phyloP scores from a whole-genome alignment of 73 alveolate species.

The Loxodes magnus region DNA sequence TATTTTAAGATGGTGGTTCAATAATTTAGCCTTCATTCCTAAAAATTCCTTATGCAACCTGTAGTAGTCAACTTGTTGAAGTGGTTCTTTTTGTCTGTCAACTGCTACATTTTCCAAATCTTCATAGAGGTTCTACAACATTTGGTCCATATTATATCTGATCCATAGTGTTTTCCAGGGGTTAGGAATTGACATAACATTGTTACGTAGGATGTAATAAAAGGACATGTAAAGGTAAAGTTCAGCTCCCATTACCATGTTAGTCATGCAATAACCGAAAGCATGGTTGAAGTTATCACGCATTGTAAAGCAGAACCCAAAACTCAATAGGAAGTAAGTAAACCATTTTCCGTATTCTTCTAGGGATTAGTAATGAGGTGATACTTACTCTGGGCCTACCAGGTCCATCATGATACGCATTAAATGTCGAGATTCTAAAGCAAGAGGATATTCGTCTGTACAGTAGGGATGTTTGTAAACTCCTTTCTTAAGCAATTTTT shows the following conservation, averaged over 20 bases:
- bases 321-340: background rate
- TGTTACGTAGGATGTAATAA: background rate
- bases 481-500: background rate
- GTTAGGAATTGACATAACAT: background rate
- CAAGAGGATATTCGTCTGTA: constrained; percentile 7
- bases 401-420: background rate
- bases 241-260: constrained; percentile 10
- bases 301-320: constrained; percentile 3
- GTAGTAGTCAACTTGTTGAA: constrained; percentile 4
- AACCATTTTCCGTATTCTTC: constrained; percentile 12
- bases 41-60: constrained; percentile 5
- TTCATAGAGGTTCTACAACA: background rate
- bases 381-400: constrained; percentile 11
- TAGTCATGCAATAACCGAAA: background rate
- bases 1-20: constrained; percentile 1
- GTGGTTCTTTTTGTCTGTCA: background rate
- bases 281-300: constrained; percentile 11
- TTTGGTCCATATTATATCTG: constrained; percentile 1
- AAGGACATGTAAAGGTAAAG: background rate
- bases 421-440: background rate
- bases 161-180: constrained; percentile 11
- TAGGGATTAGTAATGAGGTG: constrained; percentile 7
- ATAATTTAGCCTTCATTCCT: constrained; percentile 2
- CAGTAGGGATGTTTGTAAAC: constrained; percentile 13
- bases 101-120: constrained; percentile 3